phyloP scores from a whole-genome alignment of 2,329 filamentous ascomycete species.

The Cytospora mali region DNA sequence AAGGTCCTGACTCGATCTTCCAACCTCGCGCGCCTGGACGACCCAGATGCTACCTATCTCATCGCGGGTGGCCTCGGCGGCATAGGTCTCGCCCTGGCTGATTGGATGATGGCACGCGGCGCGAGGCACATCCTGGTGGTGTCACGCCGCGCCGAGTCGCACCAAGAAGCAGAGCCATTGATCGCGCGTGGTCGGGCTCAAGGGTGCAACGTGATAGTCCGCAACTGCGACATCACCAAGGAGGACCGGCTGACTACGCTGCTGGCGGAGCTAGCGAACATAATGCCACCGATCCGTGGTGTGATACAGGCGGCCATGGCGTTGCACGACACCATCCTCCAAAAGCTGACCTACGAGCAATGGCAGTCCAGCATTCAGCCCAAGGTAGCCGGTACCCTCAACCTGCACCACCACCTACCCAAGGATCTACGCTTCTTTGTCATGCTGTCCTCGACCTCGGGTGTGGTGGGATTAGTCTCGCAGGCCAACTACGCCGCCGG shows the following conservation, averaged over 20 bases:
- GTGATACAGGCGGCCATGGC: conserved; percentile 47
- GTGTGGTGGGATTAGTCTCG: not conserved
- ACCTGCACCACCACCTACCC: conserved; percentile 38
- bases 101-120: conserved; percentile 35
- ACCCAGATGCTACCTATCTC: conserved; percentile 34
- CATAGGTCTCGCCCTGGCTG: conserved; percentile 34
- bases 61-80: conserved; percentile 39
- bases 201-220: conserved; percentile 32
- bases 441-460: conserved; percentile 15
- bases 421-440: conserved; percentile 21
- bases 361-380: conserved; percentile 4
- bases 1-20: not conserved
- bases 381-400: conserved; percentile 6
- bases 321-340: conserved; percentile 26
- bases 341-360: conserved; percentile 6
- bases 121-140: conserved; percentile 31
- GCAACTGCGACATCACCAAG: conserved; percentile 36
- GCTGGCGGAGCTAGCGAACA: conserved; percentile 30
- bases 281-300: conserved; percentile 39
- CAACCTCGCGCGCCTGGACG: not conserved
- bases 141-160: conserved; percentile 21
- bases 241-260: conserved; percentile 33
- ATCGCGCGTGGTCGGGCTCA: conserved; percentile 28
- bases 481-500: conserved; percentile 34
- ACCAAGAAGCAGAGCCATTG: not conserved